phyloP scores from a whole-genome alignment of 345 rosid species.

The Eucalyptus cloeziana region DNA sequence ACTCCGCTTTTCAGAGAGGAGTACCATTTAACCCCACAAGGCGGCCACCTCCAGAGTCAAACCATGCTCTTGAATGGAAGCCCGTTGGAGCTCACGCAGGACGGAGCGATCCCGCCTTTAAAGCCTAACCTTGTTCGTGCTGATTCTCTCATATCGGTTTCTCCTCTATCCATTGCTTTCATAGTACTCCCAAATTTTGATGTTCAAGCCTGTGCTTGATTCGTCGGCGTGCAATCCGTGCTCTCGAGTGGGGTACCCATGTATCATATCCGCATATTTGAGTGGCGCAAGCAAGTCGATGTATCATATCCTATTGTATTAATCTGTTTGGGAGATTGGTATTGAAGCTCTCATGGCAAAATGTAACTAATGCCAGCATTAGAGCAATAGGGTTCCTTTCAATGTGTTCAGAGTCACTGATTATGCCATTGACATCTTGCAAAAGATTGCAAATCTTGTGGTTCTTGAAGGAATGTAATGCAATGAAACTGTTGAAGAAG shows the following conservation, averaged over 20 bases:
- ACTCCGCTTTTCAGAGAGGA: constrained; percentile 52
- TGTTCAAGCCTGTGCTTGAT: constrained; percentile 54
- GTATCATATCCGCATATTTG: background rate
- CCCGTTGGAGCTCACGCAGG: constrained; percentile 35
- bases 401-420: background rate
- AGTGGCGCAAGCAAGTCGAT: background rate
- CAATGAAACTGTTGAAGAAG: background rate
- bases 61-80: constrained; percentile 70
- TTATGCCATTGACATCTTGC: background rate
- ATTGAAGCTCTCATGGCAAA: background rate
- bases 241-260: background rate
- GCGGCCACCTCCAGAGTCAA: constrained; percentile 48
- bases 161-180: constrained; percentile 62
- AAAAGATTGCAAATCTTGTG: background rate
- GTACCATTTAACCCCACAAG: constrained; percentile 76
- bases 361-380: background rate
- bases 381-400: background rate
- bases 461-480: background rate
- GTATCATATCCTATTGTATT: background rate
- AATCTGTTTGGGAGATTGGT: background rate
- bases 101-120: constrained; percentile 48
- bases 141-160: constrained; percentile 35
- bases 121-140: constrained; percentile 37
- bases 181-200: constrained; percentile 69
- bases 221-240: background rate